A percentile compares a stretch with the other conserved stretches of the same genome.
phyloP scores from a whole-genome alignment of 2,329 filamentous ascomycete species.

The Dothidotthia symphoricarpi region DNA sequence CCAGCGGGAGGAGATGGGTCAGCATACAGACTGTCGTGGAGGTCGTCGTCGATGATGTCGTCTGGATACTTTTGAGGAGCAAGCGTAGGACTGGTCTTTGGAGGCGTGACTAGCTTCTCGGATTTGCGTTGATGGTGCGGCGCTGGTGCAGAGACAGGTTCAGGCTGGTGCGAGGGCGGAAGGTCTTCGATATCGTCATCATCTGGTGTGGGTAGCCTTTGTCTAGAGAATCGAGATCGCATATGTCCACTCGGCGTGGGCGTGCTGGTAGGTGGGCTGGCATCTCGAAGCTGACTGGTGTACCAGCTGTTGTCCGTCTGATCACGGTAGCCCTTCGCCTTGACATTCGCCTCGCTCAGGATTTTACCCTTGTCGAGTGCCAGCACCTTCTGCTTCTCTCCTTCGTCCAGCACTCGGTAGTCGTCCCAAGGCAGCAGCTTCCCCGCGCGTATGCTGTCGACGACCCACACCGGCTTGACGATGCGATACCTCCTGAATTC shows the following conservation, averaged over 20 bases:
- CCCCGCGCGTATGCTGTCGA: constrained; percentile 81
- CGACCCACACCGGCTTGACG: constrained; percentile 91
- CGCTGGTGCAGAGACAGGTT: constrained; percentile 18
- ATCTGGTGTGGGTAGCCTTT: constrained; percentile 27
- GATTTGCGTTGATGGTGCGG: constrained; percentile 5
- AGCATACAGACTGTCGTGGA: constrained; percentile 26
- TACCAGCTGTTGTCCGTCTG: constrained; percentile 85
- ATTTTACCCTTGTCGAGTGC: constrained; percentile 62
- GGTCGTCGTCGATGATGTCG: constrained; percentile 10
- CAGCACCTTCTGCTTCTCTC: constrained; percentile 75
- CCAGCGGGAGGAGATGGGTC: constrained; percentile 16
- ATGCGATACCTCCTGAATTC: constrained; percentile 88
- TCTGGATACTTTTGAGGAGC: constrained; percentile 10
- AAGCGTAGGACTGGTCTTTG: constrained; percentile 30
- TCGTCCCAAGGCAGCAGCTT: constrained; percentile 80
- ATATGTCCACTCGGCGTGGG: constrained; percentile 21
- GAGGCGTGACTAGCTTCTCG: constrained; percentile 27
- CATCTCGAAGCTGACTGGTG: constrained; percentile 62
- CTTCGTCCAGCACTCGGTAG: constrained; percentile 83
- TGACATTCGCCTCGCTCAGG: constrained; percentile 63
- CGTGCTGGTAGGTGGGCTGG: constrained; percentile 26
- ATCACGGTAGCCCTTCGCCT: constrained; percentile 68
- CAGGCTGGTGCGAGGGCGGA: constrained; percentile 35
- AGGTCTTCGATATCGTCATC: constrained; percentile 30
- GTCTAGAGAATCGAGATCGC: constrained; percentile 25